Base-by-base conservation (phyloP, 805 yeast genomes). In the Blastobotrys muscicola region DNA sequence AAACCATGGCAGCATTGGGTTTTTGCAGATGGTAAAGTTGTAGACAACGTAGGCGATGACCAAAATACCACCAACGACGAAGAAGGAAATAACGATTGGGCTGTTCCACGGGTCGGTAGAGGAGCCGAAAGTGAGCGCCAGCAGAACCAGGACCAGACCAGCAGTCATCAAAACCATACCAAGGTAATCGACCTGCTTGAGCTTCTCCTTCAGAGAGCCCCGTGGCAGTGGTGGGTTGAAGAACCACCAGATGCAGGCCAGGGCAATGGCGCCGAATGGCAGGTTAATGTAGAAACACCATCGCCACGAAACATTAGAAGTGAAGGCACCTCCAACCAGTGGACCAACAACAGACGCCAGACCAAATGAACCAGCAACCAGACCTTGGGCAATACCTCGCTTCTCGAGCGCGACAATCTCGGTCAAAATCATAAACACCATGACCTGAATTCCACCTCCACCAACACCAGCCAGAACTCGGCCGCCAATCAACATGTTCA, bases 221-320 rank as follows among this genome's bases (percentile, higher is more conserved):
- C 52, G 54, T 1, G 75, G 69, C 12, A 49, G 52, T 2, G 75
- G 76, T 9, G 80, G 78, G 29, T 67, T 61, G 57, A 72, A 72
- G 15, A 68, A 63, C 4, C 67, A 47, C 4, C 65, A 34, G 12
- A 76, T 55, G 4, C 67, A 49, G 0, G 55, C 52, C 14, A 68
- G 53, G 0, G 77, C 72, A 0, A 66, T 3, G 1, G 81, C 85
- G 9, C 83, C 83, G 33, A 80, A 59, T 2, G 85, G 85, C 35
- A 82, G 58, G 57, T 80, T 82, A 48, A 82, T 68, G 60, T 75
- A 82, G 57, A 80, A 82, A 53, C 84, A 76, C 85, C 86, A 80
- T 53, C 87, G 66, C 87, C 87, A 81, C n/a, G 74, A 62, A 3
- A 70, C 76, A 40, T 72, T 62, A 2, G 74, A 61, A 2, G 82